Base-by-base conservation (phyloP, 228 moss, liverwort and hornwort genomes). In the Sphagnum magellanicum region DNA sequence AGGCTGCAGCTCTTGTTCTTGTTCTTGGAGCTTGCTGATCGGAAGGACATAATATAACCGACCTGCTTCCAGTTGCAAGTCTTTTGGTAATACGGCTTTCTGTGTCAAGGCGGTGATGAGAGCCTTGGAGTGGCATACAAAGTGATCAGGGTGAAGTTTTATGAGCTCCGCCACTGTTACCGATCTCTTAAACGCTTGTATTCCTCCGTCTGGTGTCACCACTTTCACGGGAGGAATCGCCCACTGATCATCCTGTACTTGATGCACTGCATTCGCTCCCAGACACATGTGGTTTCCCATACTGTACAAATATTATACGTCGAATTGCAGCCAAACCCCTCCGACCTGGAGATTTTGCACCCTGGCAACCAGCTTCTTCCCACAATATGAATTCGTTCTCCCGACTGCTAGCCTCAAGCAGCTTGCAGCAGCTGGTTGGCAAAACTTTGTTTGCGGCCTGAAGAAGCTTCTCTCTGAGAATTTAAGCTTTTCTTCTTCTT, bases 181-280 rank as follows among this genome's bases (percentile, higher is more conserved):
- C 17, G 65, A 68, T 59, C 72, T 63, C 63, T 80, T 78, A 65
- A 83, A 80, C 0, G 78, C 79, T 51, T 86, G 79, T 11, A 86
- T 75, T 0, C 52, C 58, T 16, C 86, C 86, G 59, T 86, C 86
- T 0, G 86, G 86, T 0, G 52, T 69, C 5, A 86, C 78, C 6
- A 86, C 80, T 76, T 86, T 86, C 5, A 70, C 55, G 0, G 86
- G 86, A 17, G 83, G 86, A 13, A 79, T 78, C 73, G 77, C 77
- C 86, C 86, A 86, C 32, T 32, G 32, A 73, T 86, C 86, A 49
- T 86, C 86, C 59, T 83, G 86, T 61, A 86, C 86, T 74, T 86
- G 82, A 65, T 83, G 82, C 32, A 32, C 32, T 50, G 49, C 74
- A 71, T 76, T 86, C 50, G 71, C 71, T 11, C 59, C 75, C 6